phyloP scores from a whole-genome alignment of 805 yeast genomes.

The Metschnikowia similis region DNA sequence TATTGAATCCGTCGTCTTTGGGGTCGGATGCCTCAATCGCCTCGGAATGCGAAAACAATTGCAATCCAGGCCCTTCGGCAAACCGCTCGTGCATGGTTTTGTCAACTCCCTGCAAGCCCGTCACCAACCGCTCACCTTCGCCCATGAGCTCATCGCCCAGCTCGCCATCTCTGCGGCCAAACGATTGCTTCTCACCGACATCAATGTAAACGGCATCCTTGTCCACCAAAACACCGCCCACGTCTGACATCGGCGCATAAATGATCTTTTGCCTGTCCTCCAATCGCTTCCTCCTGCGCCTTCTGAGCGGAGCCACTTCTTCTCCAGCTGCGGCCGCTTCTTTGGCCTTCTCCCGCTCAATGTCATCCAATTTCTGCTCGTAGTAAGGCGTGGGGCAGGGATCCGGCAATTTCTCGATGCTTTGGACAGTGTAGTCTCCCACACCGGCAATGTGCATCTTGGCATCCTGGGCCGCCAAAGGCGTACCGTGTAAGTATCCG shows the following conservation, averaged over 20 bases:
- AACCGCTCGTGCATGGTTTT: conserved; percentile 55
- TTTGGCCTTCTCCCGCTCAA: conserved; percentile 69
- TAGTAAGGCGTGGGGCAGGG: conserved; percentile 98
- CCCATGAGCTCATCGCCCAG: conserved; percentile 67
- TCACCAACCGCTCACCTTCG: conserved; percentile 81
- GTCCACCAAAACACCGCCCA: conserved; percentile 97
- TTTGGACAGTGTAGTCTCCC: conserved; percentile 76
- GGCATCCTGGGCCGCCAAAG: conserved; percentile 63
- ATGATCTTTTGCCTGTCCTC: conserved; percentile 92
- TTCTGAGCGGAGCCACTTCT: conserved; percentile 43
- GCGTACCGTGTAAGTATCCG: conserved; percentile 94
- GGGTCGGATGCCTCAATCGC: conserved; percentile 33
- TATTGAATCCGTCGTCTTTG: conserved; percentile 25
- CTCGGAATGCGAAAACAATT: conserved; percentile 63
- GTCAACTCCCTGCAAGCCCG: conserved; percentile 69
- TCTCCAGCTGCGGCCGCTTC: conserved; percentile 61
- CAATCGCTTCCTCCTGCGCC: conserved; percentile 74
- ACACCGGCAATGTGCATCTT: conserved; percentile 92
- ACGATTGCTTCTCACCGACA: conserved; percentile 54
- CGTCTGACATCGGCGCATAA: conserved; percentile 99
- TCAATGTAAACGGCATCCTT: conserved; percentile 96
- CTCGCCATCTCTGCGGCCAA: conserved; percentile 19
- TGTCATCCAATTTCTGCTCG: conserved; percentile 79
- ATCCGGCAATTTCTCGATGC: conserved; percentile 88
- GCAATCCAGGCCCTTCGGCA: conserved; percentile 64